These are phyloP conservation scores for Aspergillus quadrilineatus DNA, from an alignment of 2,329 filamentous ascomycete species.

Conservation along the genomic window DNA sequence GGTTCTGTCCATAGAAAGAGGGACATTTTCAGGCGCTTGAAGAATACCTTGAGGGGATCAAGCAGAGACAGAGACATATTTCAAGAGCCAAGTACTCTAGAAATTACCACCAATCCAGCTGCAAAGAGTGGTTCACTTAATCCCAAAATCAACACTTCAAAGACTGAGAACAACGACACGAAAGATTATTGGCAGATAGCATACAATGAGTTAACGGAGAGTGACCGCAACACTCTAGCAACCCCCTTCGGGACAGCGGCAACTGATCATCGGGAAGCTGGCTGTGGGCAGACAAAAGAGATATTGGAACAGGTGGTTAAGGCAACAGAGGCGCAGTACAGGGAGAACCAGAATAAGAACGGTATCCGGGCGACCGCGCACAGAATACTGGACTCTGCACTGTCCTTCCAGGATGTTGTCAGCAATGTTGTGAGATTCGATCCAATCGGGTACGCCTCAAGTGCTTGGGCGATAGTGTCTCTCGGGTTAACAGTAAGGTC, in stretches of 20 bases:
- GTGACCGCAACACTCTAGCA: background rate
- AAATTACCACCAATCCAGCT: too few relatives aligned
- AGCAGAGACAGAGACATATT: too few relatives aligned
- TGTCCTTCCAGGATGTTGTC: slow-evolving; percentile 7
- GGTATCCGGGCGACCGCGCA: slow-evolving; percentile 1
- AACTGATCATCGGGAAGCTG: background rate
- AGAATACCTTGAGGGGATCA: too few relatives aligned
- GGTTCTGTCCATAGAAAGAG: too few relatives aligned
- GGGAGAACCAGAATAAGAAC: background rate
- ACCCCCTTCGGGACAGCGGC: background rate
- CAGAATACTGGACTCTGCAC: slow-evolving; percentile 5
- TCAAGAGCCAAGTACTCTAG: too few relatives aligned
- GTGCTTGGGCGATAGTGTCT: slow-evolving; percentile 12
- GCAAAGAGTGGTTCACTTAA: too few relatives aligned
- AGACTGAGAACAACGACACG: background rate
- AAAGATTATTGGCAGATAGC: slow-evolving; percentile 2
- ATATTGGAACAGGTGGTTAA: slow-evolving; percentile 1
- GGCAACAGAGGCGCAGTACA: slow-evolving; percentile 4
- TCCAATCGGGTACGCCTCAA: slow-evolving; percentile 4
- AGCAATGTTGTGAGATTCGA: background rate
- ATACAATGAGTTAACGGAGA: background rate
- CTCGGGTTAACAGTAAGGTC: slow-evolving; percentile 7
- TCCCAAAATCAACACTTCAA: too few relatives aligned
- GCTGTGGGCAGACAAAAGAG: background rate
- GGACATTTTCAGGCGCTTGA: too few relatives aligned